Percentiles rank a stretch among this genome's conserved stretches.
Evolutionary conservation across 331 rosid species (phyloP).

Genomic region (Arachis monticola): DNA sequence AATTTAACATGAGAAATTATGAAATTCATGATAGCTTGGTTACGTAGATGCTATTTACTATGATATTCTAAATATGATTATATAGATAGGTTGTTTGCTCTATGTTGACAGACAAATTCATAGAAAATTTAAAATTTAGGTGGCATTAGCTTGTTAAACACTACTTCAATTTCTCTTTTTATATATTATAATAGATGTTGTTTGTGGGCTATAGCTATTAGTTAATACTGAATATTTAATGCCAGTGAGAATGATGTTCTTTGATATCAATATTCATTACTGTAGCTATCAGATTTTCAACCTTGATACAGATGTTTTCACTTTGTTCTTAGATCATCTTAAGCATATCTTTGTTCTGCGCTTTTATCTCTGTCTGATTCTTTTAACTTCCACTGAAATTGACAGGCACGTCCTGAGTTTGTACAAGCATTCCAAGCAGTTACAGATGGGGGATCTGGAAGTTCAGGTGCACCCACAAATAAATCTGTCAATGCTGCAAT

Average conservation of each 20-base stretch:
- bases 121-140: no score
- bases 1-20: no score
- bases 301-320: not conserved
- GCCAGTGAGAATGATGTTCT: not conserved
- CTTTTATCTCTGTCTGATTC: not conserved
- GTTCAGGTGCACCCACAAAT: slow-evolving; percentile 52
- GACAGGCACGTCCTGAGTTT: slow-evolving; percentile 71
- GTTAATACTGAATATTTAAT: not conserved
- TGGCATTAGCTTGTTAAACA: no score
- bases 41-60: no score
- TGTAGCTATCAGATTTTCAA: not conserved
- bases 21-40: no score
- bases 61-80: no score
- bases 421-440: slow-evolving; percentile 72
- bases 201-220: not conserved
- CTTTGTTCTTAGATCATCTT: not conserved
- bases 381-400: slow-evolving; percentile 2
- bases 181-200: not conserved
- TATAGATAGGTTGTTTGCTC: no score
- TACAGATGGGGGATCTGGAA: slow-evolving; percentile 66
- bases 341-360: not conserved
- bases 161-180: no score
- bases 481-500: slow-evolving; percentile 65
- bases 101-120: no score
- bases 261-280: no score